Base-by-base conservation (phyloP, 768 basidiomycete genomes). In the Rhizopogon vinicolor region DNA sequence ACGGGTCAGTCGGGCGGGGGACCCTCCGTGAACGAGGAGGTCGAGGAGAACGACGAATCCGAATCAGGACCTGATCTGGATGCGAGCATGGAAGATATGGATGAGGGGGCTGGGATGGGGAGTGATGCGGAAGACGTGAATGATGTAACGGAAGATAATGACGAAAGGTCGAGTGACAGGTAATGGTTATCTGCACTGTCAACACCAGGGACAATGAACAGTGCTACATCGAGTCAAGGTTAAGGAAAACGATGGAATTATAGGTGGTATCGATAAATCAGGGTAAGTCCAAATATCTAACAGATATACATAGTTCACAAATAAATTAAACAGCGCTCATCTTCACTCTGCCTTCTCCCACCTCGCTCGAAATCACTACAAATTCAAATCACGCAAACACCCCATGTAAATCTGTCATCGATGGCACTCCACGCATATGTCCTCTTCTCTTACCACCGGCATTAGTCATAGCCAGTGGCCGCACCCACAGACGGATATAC, bases 401-500 rank as follows among this genome's bases (percentile, higher is more conserved):
- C 43, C 68, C 62, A 43, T 58, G 69, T 25, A 70, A 35, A 46
- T 70, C 68, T 41, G 69, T 69, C 59, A 69, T 61, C 4, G 69
- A 70, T 45, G 65, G 52, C 7, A 55, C 58, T 39, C 70, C 70
- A 22, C 64, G 69, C n/a, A 58, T 61, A 44, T 72, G 66, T 22
- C 61, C 58, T 52, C 68, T 63, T 35, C 69, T 63, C 42, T 62
- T 68, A 6, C 60, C 28, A 41, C 58, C 63, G 6, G 58, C 62
- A 29, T 59, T 55, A 2, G 72, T 71, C 42, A 79, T 66, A 3
- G 80, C 80, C 41, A 92, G 77, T 16, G 90, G 90, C 19, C 89
- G 77, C 31, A 92, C 80, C 91, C 93, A 98, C 52, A 93, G 75
- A 68, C 87, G 92, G 62, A 96, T 80, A 53, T 84, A 78, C 0